These are phyloP conservation scores for Suhomyces tanzawaensis DNA, from an alignment of 805 yeast species.

Conservation along the genomic window DNA sequence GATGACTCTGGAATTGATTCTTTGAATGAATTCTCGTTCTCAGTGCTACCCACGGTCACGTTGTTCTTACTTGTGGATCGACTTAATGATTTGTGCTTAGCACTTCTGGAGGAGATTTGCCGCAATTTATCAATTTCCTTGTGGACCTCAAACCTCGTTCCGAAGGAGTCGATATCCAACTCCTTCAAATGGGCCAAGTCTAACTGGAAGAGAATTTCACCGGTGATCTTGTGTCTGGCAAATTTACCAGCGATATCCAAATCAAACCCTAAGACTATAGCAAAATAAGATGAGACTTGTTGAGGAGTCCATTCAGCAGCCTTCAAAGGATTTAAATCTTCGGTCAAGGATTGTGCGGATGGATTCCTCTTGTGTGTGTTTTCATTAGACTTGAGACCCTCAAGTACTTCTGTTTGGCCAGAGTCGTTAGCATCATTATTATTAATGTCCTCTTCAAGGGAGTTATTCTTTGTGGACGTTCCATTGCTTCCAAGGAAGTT, in stretches of 20 bases:
- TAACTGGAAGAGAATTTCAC: constrained; percentile 77
- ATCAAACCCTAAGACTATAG: constrained; percentile 67
- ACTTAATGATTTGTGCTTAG: constrained; percentile 12
- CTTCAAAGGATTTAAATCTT: constrained; percentile 43
- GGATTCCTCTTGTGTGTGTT: constrained; percentile 9
- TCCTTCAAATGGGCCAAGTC: constrained; percentile 87
- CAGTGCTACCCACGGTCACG: background rate
- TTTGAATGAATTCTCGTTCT: background rate
- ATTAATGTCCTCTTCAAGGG: background rate
- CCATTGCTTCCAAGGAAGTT: constrained; percentile 6
- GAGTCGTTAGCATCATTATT: background rate
- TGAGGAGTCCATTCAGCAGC: constrained; percentile 77
- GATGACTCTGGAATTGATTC: constrained; percentile 1
- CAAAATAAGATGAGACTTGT: constrained; percentile 79
- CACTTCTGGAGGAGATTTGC: constrained; percentile 17
- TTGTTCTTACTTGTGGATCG: constrained; percentile 9
- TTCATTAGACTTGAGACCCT: background rate
- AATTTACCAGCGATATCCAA: constrained; percentile 73
- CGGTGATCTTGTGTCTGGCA: constrained; percentile 84
- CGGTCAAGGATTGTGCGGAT: constrained; percentile 14
- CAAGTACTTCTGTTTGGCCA: background rate
- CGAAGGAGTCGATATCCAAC: constrained; percentile 87
- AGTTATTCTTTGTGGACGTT: constrained; percentile 4
- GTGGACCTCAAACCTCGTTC: constrained; percentile 88
- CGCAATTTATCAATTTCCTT: constrained; percentile 79